A percentile compares a stretch with the other conserved stretches of the same genome.
phyloP scores from a whole-genome alignment of 768 basidiomycete species.

The Amanita pseudoporphyria region DNA sequence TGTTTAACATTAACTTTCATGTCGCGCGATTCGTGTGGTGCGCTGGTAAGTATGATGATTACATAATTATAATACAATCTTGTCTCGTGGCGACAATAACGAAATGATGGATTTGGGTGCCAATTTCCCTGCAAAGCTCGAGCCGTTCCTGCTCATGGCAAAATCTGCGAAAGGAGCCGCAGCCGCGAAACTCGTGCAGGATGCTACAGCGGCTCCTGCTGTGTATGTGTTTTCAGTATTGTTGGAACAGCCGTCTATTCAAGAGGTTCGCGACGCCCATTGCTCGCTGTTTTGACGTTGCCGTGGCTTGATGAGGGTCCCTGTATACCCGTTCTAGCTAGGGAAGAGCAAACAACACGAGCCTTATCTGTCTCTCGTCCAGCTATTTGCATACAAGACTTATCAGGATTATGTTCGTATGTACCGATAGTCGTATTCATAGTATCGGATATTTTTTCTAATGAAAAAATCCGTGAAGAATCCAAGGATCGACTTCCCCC shows the following conservation, averaged over 20 bases:
- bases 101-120: too few relatives aligned
- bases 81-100: too few relatives aligned
- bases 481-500: slow-evolving; percentile 57
- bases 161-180: slow-evolving; percentile 90
- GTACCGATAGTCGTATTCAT: too few relatives aligned
- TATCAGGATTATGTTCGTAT: too few relatives aligned
- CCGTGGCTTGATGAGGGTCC: too few relatives aligned
- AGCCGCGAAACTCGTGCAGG: slow-evolving; percentile 79
- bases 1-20: slow-evolving; percentile 86
- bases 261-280: slow-evolving; percentile 57
- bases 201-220: slow-evolving; percentile 82
- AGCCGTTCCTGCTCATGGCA: slow-evolving; percentile 87
- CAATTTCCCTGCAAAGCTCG: slow-evolving; percentile 60
- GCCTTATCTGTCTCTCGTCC: slow-evolving; percentile 56
- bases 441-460: slow-evolving; percentile 9
- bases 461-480: slow-evolving; percentile 30
- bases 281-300: not conserved
- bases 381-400: slow-evolving; percentile 90
- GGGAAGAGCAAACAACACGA: too few relatives aligned
- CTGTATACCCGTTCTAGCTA: too few relatives aligned
- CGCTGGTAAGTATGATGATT: too few relatives aligned
- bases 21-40: too few relatives aligned
- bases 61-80: too few relatives aligned
- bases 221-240: slow-evolving; percentile 91
- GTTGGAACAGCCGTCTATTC: slow-evolving; percentile 71